Base-by-base conservation (phyloP, 257 asterid genomes). In the Nicotiana tabacum region DNA sequence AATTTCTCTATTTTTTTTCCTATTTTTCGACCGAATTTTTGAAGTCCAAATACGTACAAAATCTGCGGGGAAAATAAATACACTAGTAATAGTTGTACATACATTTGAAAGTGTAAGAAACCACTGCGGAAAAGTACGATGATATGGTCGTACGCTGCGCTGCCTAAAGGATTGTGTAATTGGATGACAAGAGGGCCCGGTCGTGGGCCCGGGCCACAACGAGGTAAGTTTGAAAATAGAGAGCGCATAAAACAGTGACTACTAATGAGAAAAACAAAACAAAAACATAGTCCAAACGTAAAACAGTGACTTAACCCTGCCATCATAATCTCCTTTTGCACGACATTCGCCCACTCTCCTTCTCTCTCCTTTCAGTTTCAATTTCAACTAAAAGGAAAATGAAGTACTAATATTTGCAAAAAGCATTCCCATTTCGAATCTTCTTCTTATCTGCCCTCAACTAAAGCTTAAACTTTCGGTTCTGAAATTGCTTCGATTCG, bases 311-410 rank as follows among this genome's bases (percentile, higher is more conserved):
- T 72, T 72, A 48, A 74, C 79, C 79, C 79, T 27, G 79, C 61
- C 39, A 70, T 33, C 80, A 27, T 76, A 76, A 48, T 29, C 64
- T 27, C 0, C 37, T 29, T 51, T 76, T 76, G 80, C 80, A 48
- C 61, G 80, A 74, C 80, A 74, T 15, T 74, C 62, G 80, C 80
- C 80, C 80, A 76, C 8, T 74, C 62, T 48, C 33, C 24, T 10
- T 5, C 46, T 2, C 6, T 2, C 13, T 21, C 30, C 80, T 74
- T 70, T 48, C 62, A 57, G 62, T 74, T 74, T 48, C 55, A 21
- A 43, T 43, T 43, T 46, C 79, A 48, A 48, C 79, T 0, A 18
- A 48, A 72, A 72, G 79, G 12, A 72, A 72, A 13, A 13, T 6
- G 27, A 33, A 46, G 24, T 70, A 43, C 51, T 11, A 9, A 29